These are phyloP conservation scores for Mycena sanguinolenta DNA, from an alignment of 768 basidiomycete genomes.

Conservation along the genomic window DNA sequence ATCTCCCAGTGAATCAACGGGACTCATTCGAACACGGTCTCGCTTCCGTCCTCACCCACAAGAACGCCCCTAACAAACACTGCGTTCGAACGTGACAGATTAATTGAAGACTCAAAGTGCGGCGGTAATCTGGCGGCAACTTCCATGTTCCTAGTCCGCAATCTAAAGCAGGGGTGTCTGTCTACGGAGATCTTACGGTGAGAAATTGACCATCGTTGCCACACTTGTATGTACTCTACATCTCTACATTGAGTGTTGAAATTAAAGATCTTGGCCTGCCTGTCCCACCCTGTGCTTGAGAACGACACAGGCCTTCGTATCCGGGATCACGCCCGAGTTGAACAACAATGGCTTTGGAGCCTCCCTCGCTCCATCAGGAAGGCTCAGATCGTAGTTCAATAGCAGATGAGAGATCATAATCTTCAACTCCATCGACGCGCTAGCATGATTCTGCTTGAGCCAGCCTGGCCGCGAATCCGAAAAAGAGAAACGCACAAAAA, in stretches of 20 bases:
- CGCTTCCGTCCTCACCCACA: background rate
- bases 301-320: background rate
- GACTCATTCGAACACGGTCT: background rate
- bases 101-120: too few species aligned
- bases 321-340: background rate
- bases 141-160: too few species aligned
- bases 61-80: too few species aligned
- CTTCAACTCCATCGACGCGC: conserved; percentile 2
- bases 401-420: background rate
- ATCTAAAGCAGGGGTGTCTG: too few species aligned
- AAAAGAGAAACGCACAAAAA: background rate
- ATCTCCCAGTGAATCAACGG: background rate
- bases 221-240: too few species aligned
- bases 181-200: too few species aligned
- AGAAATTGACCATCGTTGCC: too few species aligned
- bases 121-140: too few species aligned
- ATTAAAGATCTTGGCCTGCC: background rate
- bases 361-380: background rate
- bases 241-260: too few species aligned
- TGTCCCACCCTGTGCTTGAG: background rate
- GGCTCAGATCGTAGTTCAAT: background rate
- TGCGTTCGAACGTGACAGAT: too few species aligned
- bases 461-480: background rate
- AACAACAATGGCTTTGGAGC: background rate
- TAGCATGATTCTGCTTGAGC: background rate